Base-by-base conservation (phyloP, 2,329 filamentous ascomycete species). In the Pseudogymnoascus sp. region DNA sequence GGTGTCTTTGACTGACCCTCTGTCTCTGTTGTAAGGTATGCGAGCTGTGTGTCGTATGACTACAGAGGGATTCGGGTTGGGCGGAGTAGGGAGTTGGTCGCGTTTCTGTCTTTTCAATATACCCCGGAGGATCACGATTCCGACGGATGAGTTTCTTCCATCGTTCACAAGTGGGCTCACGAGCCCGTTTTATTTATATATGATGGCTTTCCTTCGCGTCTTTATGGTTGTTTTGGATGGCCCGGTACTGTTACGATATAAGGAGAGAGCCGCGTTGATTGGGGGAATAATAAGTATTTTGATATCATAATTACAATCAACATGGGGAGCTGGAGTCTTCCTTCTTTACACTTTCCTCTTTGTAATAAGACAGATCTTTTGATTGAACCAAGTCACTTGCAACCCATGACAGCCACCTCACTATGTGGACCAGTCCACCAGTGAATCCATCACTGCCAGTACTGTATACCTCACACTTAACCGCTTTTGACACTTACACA, bases 31-130 rank as follows among this genome's bases (percentile, higher is more conserved):
- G 41, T 52, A 5, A 5, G 25, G n/a, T 16, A 11, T 52, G 25
- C 23, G 23, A 28, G 14, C 12, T 52, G 14, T 28, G 5, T 52
- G 14, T 7, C 16, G 49, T 33, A 21, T 33, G 8, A 4, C 49
- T 21, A 1, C n/a, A 18, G 2, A 18, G n/a, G n/a, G 49, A 2
- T 18, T 18, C 8, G 28, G 49, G 28, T 33, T 7, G 49, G 28
- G n/a, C 9, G 49, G n/a, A 2, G 21, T 16, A 52, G 16, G 23
- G 49, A 33, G 49, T 55, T 55, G n/a, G 28, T 55, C 16, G 49
- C 16, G 28, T 55, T 55, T 55, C 49, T 55, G 28, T 55, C 16
- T 33, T 55, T 55, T 55, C 14, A 55, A 33, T 55, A 55, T 55
- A 55, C 49, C 49, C 45, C 21, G 14, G 49, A 31, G 45, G 25